Evolutionary conservation across 371 early-diverging fungal genomes (phyloP).

Genomic region (Batkoa obscura): DNA sequence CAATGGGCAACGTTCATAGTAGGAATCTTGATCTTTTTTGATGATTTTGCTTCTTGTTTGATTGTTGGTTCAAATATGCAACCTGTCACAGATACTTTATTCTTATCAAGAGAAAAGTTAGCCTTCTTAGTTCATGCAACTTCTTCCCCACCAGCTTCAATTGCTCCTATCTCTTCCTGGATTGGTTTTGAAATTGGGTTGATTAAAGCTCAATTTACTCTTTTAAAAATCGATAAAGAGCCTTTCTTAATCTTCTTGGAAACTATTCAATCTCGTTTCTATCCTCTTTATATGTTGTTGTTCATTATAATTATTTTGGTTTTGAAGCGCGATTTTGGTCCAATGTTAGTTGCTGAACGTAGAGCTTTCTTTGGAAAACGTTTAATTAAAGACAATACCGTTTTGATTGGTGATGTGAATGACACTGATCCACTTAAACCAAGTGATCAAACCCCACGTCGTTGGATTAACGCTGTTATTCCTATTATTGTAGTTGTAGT

Average conservation of each 20-base stretch:
- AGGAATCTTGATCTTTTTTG: constrained; percentile 6
- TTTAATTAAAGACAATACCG: constrained; percentile 3
- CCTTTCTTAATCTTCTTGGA: constrained; percentile 6
- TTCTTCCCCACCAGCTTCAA: constrained; percentile 8
- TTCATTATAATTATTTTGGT: neutral
- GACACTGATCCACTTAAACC: constrained; percentile 3
- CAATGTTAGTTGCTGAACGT: constrained; percentile 8
- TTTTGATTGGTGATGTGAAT: neutral
- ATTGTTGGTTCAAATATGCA: constrained; percentile 7
- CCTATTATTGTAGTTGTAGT: constrained; percentile 1
- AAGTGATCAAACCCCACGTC: neutral
- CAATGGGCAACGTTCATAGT: constrained; percentile 6
- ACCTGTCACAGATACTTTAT: constrained; percentile 6
- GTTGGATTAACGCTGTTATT: constrained; percentile 6
- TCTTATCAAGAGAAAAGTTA: constrained; percentile 5
- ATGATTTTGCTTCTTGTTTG: constrained; percentile 7
- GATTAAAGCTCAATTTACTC: neutral
- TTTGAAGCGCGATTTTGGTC: constrained; percentile 6
- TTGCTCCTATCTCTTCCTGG: constrained; percentile 7
- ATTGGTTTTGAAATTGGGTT: constrained; percentile 6
- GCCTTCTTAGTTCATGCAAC: constrained; percentile 9
- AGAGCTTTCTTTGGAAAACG: constrained; percentile 2
- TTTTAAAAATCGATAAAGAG: neutral
- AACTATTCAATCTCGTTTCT: constrained; percentile 6
- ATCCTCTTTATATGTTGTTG: constrained; percentile 7